Evolutionary conservation across 192 early-diverging fungal species (phyloP).

Genomic region (Coemansia sp.): DNA sequence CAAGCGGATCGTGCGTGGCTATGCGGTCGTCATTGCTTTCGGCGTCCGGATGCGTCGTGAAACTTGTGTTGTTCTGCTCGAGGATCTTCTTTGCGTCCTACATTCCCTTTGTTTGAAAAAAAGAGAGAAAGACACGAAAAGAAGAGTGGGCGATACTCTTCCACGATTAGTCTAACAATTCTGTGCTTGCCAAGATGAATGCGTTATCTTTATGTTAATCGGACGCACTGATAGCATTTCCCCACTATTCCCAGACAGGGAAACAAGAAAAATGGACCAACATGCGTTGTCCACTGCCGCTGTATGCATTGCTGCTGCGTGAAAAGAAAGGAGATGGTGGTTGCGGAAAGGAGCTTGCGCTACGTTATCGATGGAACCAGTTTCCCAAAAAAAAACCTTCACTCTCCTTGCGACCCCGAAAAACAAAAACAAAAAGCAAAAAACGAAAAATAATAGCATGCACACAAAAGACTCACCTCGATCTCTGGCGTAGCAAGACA

Average conservation of each 20-base stretch:
- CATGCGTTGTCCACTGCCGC: no score
- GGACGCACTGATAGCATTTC: no score
- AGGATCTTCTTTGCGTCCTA: conserved; percentile 32
- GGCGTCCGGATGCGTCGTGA: conserved; percentile 45
- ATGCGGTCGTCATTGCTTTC: conserved; percentile 30
- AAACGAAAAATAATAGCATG: not conserved
- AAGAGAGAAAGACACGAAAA: not conserved
- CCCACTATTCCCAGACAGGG: no score
- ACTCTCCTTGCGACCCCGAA: no score
- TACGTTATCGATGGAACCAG: not conserved
- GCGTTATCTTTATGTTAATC: no score
- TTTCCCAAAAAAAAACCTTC: no score
- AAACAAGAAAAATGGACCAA: no score
- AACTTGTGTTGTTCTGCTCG: not conserved
- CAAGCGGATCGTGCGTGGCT: conserved; percentile 74
- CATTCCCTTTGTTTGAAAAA: not conserved
- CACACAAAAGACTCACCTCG: conserved; percentile 20
- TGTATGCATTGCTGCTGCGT: no score
- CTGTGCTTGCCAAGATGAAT: no score
- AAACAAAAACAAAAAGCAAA: not conserved
- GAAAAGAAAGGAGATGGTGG: not conserved
- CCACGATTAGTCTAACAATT: no score
- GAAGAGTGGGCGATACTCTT: not conserved
- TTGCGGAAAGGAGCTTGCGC: not conserved
- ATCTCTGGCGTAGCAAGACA: conserved; percentile 30